Evolutionary conservation across 2,329 filamentous ascomycete genomes (phyloP), one percentile per base, ranked within the genome.

Genomic region (Tricladium varicosporioides): DNA sequence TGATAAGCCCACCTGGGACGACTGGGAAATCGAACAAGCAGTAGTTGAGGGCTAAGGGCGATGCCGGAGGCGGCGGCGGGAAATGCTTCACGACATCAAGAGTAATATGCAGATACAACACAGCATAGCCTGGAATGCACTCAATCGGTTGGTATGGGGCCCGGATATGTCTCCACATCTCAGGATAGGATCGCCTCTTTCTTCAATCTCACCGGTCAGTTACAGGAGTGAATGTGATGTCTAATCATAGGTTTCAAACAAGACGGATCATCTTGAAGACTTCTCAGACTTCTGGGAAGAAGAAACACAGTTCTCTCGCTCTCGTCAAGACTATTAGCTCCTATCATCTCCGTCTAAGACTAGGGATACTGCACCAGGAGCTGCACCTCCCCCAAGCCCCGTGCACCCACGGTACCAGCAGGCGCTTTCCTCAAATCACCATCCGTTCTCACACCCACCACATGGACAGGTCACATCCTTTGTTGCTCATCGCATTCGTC

Each of bases 1-100:
- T 32, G 79, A 83, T 68, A 64, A 66, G 43, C 71, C 80, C 3
- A 75, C 69, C 13, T 83, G 80, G 80, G 64, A 67, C 13, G 57
- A 55, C 4, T 67, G 66, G 63, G 66, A 67, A 36, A 58, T 65
- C 27, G 65, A 66, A 33, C 47, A 60, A 36, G 57, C 60, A 33
- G 56, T 67, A 45, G 54, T 67, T 22, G 60, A 65, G 13, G 66
- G 66, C 16, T 65, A 43, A 27, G 14, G 36, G 40, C 48, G 50
- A 45, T 50, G 55, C 48, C 53, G 48, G 40, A 56, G 19, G 15
- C 32, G 44, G 33, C 54, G 40, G 50, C 45, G 18, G 48, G 42
- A 48, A 42, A 51, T 16, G 51, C 36, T 50, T 48, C 54, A 50
- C 51, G 47, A 18, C 45, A 46, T 48, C 56, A 54, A 47, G 43